These are phyloP conservation scores for Carex kokanica DNA, from an alignment of 176 grass and related monocot species.

Conservation along the genomic window DNA sequence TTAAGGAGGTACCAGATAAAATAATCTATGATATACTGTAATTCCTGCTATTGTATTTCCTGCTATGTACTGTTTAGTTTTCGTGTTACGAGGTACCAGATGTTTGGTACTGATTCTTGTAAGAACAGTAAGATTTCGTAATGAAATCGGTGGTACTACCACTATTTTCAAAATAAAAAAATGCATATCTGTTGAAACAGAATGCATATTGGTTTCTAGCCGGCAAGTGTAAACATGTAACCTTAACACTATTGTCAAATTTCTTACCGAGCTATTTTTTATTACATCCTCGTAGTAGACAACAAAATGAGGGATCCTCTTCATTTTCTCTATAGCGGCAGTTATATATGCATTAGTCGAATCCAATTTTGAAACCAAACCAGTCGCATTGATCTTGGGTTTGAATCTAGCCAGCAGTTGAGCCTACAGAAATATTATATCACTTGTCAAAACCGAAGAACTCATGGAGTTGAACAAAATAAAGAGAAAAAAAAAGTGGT, in stretches of 20 bases:
- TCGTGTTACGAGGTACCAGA: too few species aligned
- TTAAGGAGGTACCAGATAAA: too few species aligned
- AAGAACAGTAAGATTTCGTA: too few species aligned
- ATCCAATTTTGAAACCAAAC: conserved; percentile 44
- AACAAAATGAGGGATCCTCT: conserved; percentile 49
- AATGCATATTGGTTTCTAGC: background rate
- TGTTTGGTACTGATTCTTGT: too few species aligned
- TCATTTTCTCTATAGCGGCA: conserved; percentile 49
- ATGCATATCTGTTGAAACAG: background rate
- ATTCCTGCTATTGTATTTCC: too few species aligned
- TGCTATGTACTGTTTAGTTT: too few species aligned
- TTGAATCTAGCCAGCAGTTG: conserved; percentile 67
- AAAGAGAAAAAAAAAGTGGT: background rate
- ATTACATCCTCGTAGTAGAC: conserved; percentile 82
- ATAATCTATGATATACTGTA: too few species aligned
- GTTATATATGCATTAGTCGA: conserved; percentile 40
- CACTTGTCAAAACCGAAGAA: background rate
- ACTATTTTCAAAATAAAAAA: too few species aligned
- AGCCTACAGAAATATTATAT: conserved; percentile 37
- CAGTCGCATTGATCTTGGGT: conserved; percentile 63
- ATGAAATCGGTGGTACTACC: too few species aligned
- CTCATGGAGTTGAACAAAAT: background rate
- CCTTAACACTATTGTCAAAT: background rate
- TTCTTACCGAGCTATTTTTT: conserved; percentile 61
- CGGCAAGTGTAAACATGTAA: background rate